phyloP scores from a whole-genome alignment of 2,329 filamentous ascomycete genomes.

The Pestalotiopsis sp. region DNA sequence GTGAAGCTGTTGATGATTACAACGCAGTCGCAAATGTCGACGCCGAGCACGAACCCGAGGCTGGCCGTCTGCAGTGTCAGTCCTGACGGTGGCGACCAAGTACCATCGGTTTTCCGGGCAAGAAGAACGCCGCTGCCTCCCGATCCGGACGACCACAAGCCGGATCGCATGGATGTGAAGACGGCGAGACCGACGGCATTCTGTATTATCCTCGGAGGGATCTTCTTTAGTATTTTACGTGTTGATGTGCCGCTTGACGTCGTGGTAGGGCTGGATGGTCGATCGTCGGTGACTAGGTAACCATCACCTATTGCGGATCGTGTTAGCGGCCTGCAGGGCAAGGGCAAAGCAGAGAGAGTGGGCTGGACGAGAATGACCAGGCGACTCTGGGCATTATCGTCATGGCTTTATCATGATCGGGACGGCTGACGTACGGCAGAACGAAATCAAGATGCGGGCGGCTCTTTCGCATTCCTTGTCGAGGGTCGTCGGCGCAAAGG shows the following conservation, averaged over 20 bases:
- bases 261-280: slow-evolving; percentile 32
- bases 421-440: slow-evolving; percentile 68
- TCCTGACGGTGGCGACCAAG: slow-evolving; percentile 89
- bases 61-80: slow-evolving; percentile 89
- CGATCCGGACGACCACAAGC: slow-evolving; percentile 87
- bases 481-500: slow-evolving; percentile 82
- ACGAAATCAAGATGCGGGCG: slow-evolving; percentile 84
- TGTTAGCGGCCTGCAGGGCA: slow-evolving; percentile 2
- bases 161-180: slow-evolving; percentile 94
- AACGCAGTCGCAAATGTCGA: slow-evolving; percentile 96
- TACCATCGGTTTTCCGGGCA: slow-evolving; percentile 80
- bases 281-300: slow-evolving; percentile 50
- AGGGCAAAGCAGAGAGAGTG: background rate
- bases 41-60: slow-evolving; percentile 85
- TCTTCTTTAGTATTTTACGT: slow-evolving; percentile 70
- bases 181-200: slow-evolving; percentile 90
- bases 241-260: slow-evolving; percentile 47
- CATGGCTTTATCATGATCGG: background rate
- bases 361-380: background rate
- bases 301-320: slow-evolving; percentile 48
- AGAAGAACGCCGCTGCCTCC: slow-evolving; percentile 88
- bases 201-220: slow-evolving; percentile 81
- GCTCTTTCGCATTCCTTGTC: slow-evolving; percentile 93
- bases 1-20: slow-evolving; percentile 87
- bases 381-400: background rate